Evolutionary conservation across 2,329 filamentous ascomycete species (phyloP), one percentile per base, ranked within the genome.

Genomic region (Pseudovirgaria hyperparasitica): DNA sequence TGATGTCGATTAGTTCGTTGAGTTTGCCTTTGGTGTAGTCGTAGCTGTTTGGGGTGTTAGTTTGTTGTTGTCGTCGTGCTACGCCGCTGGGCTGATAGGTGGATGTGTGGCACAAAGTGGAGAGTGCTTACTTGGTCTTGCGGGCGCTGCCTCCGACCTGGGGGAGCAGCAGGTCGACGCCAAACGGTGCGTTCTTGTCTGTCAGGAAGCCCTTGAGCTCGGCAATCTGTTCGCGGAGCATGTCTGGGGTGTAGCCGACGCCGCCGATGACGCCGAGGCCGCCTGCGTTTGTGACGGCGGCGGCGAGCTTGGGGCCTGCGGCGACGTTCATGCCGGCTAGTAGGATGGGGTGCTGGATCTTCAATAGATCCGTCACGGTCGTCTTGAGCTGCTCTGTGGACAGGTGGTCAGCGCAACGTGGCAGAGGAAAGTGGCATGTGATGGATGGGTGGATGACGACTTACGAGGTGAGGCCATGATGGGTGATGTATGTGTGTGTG

Each of bases 21-120:
- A 98, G 81, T 65, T 96, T 96, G 57, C 90, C 90, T 69, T 98
- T 96, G 50, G 90, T 98, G 68, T 98, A 98, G 62, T 98, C 90
- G 62, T 96, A 93, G 73, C 87, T 94, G 47, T 32, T 16, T 27
- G 19, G 22, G 12, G 34, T 21, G 19, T 9, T 16, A 22, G 6
- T 27, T 37, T 7, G 39, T 38, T 25, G 23, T 12, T 25, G 16
- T 18, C 11, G 16, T 6, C 9, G 10, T 9, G 10, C 19, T 7
- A 9, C 18, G 16, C 20, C n/a, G 10, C n/a, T 28, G 4, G 9
- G 13, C 2, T 18, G 11, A 14, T 35, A 39, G 30, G 24, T 26
- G 11, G 9, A 14, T n/a, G 8, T n/a, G 25, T 27, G 12, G 21
- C 9, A 11, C 3, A 6, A 28, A 22, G 23, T 17, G 7, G 7